Base-by-base conservation (phyloP, 2,329 filamentous ascomycete genomes). In the Aspergillus hiratsukae region DNA sequence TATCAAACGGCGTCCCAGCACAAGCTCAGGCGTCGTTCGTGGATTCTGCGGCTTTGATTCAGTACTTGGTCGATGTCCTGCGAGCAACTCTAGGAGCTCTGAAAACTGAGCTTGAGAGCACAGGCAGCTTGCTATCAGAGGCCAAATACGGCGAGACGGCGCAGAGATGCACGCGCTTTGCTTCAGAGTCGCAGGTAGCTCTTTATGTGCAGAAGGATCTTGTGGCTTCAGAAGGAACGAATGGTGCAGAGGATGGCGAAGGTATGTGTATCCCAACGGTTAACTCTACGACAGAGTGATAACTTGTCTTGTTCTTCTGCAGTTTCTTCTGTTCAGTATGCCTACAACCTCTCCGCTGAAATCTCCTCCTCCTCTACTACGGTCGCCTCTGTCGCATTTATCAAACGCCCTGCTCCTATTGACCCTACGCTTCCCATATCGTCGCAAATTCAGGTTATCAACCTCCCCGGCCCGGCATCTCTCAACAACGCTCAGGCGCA, bases 401-500 rank as follows among this genome's bases (percentile, higher is more conserved):
- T 96, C 64, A 99, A 99, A 80, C 87, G 91, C 54, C 88, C 93
- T 54, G 86, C 88, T 71, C 89, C 92, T 52, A 90, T 99, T 76
- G 90, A 97, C 73, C 86, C 90, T 58, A 84, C 83, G 66, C 80
- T 91, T 71, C 89, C 92, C 57, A 85, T 99, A 69, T 87, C 87
- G 66, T 87, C 87, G 56, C 94, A 99, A 77, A 87, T 99, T 66
- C 91, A 95, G 70, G 89, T 97, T 70, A 89, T 93, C 73, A 97
- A 96, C 72, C 80, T 99, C 60, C 92, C 94, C 10, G 90, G 93
- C 53, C 85, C 88, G 58, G 88, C 88, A 53, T 85, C 87, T 60
- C 81, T 88, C 58, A 87, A 84, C 65, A 85, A 83, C 64, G 78
- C 83, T 52, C 81, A 84, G 59, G 82, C 86, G 64, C 86, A 90